These are phyloP conservation scores for Fraxinus baroniana DNA, from an alignment of 305 asterid genomes.

Conservation along the genomic window DNA sequence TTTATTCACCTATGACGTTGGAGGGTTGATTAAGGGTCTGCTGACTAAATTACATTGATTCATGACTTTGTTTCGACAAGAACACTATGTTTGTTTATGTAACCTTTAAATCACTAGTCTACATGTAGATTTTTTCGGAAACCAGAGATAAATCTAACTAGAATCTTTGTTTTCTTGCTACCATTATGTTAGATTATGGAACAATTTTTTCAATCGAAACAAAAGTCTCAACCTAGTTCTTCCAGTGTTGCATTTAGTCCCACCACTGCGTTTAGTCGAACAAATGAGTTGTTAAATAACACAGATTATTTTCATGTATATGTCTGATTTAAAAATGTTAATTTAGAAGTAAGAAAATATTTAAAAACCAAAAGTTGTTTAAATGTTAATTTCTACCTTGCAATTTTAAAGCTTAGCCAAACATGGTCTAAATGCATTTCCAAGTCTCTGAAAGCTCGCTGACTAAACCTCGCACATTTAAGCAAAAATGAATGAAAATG, in stretches of 20 bases:
- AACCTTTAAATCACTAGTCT: not conserved
- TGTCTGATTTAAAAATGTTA: not conserved
- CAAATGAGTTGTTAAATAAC: no score
- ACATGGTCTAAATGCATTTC: not conserved
- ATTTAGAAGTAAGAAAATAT: not conserved
- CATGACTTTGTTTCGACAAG: not conserved
- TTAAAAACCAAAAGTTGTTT: not conserved
- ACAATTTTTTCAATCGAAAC: no score
- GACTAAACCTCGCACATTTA: not conserved
- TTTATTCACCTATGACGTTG: not conserved
- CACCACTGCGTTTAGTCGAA: no score
- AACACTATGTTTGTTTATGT: not conserved
- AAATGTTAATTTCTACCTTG: not conserved
- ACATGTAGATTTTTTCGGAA: not conserved
- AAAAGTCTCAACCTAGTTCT: no score
- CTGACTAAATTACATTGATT: not conserved
- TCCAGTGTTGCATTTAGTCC: no score
- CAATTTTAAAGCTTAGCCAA: not conserved
- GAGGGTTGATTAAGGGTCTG: not conserved
- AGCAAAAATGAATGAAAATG: not conserved
- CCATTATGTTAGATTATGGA: no score
- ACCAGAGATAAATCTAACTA: not conserved
- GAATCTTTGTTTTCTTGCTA: not conserved
- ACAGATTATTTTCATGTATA: no score
- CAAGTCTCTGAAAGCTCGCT: not conserved